Evolutionary conservation across 2,329 filamentous ascomycete species (phyloP), one percentile per base, ranked within the genome.

Genomic region (Colletotrichum sp.): DNA sequence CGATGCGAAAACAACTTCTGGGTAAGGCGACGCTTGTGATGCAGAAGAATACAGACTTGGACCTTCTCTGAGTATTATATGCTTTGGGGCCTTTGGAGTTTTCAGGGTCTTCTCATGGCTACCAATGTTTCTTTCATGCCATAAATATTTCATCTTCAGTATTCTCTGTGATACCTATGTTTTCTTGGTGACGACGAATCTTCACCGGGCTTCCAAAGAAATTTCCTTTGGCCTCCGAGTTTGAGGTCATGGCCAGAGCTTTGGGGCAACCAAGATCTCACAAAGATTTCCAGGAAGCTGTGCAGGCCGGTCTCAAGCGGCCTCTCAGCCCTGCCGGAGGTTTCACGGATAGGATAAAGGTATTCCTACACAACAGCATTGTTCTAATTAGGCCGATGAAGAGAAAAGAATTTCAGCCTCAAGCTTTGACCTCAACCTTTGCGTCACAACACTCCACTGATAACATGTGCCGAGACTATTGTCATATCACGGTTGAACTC

Each of bases 81-180:
- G n/a, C 44, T 52, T 52, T 52, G 11, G 1, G n/a, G 13, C 44
- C 22, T 52, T 52, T 49, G 44, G 44, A 0, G 6, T 12, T 22
- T 52, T 52, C 44, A 13, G n/a, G 19, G n/a, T 1, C 19, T 49
- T 12, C 19, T 0, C 0, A 22, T 22, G n/a, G 44, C n/a, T 0
- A 22, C n/a, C 44, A 22, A 13, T 0, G 0, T 22, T 22, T 22
- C n/a, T 52, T 52, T 52, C n/a, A 52, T 52, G n/a, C 44, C n/a
- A 52, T 52, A 12, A 22, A 52, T 52, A 13, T n/a, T 8, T 1
- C 0, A 49, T 22, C 44, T 22, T 52, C n/a, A 52, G 39, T 22
- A 22, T 22, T 13, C 0, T 52, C 44, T 22, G 44, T 52, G 16
- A 52, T 52, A 52, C 44, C 11, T 39, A 39, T 39, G 36, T 22